These are phyloP conservation scores for Cladophialophora yegresii DNA, from an alignment of 2,329 filamentous ascomycete species.

Conservation along the genomic window DNA sequence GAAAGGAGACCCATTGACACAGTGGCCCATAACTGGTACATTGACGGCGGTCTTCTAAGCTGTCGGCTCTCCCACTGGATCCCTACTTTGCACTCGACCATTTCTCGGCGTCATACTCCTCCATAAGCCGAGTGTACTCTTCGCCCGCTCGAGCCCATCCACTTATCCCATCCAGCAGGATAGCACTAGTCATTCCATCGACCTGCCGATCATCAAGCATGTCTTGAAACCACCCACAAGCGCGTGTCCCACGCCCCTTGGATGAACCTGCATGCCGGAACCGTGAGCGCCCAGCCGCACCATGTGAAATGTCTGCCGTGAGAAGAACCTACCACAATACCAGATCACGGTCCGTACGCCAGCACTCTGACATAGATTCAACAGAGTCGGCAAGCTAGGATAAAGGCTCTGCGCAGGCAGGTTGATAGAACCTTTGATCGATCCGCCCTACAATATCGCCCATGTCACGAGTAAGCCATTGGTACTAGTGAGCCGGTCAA, in stretches of 20 bases:
- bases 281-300: not conserved
- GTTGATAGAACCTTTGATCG: constrained; percentile 60
- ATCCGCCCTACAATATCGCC: constrained; percentile 55
- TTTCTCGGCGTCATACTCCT: constrained; percentile 37
- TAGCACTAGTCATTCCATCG: constrained; percentile 29
- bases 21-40: not conserved
- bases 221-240: constrained; percentile 60
- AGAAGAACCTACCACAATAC: constrained; percentile 44
- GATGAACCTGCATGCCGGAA: constrained; percentile 53
- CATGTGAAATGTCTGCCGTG: constrained; percentile 9
- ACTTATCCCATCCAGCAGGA: constrained; percentile 39
- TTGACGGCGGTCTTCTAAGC: not conserved
- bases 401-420: constrained; percentile 48
- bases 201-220: constrained; percentile 47
- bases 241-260: constrained; percentile 55
- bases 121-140: constrained; percentile 40
- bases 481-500: not conserved
- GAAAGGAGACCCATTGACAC: not conserved
- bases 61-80: constrained; percentile 1
- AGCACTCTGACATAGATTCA: constrained; percentile 39
- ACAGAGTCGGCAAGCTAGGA: constrained; percentile 43
- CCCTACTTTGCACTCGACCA: constrained; percentile 27
- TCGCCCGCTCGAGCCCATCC: constrained; percentile 40
- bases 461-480: too few relatives aligned
- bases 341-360: constrained; percentile 43